Base-by-base conservation (phyloP, 2,329 filamentous ascomycete genomes). In the Blastomyces parvus region DNA sequence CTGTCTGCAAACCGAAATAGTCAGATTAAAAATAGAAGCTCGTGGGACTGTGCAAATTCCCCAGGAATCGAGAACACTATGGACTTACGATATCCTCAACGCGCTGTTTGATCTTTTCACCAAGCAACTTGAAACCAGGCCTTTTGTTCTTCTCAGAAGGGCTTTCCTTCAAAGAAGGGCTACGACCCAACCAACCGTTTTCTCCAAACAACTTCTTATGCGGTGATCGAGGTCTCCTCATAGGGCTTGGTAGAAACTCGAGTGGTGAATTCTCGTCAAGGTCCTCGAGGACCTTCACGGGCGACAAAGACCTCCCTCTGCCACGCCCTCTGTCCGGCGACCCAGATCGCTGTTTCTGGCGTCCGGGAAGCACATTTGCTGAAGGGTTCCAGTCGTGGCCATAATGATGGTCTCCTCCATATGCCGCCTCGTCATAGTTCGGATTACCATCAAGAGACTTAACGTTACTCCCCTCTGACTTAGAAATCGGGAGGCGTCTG, bases 151-250 rank as follows among this genome's bases (percentile, higher is more conserved):
- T 70, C 33, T 70, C 69, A 22, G 59, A 65, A 2, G 70, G 66
- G 8, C 69, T 53, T 19, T 71, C 68, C 42, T 71, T 72, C 64
- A 73, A 66, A 48, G 73, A 74, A 14, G 71, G 70, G 19, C 71
- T 74, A 53, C 70, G 67, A 7, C 74, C 74, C 36, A 79, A 71
- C 72, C 73, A 77, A 44, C 77, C 77, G 22, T 76, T 72, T 42
- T 72, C 69, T 6, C 77, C 77, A 63, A 79, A 78, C n/a, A 79
- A 67, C 56, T 74, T 75, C 67, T 79, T 79, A 64, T 75, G 73
- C 17, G 74, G 72, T 27, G 74, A 74, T 30, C 70, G 66, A 36
- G 70, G 67, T 17, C 71, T 66, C 60, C 67, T 69, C 6, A 59
- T 57, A 27, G 70, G 66, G 1, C 59, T 56, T 14, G 60, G 61